Evolutionary conservation across 495 filamentous ascomycete species (phyloP).

Genomic region (Tuber calosporum): DNA sequence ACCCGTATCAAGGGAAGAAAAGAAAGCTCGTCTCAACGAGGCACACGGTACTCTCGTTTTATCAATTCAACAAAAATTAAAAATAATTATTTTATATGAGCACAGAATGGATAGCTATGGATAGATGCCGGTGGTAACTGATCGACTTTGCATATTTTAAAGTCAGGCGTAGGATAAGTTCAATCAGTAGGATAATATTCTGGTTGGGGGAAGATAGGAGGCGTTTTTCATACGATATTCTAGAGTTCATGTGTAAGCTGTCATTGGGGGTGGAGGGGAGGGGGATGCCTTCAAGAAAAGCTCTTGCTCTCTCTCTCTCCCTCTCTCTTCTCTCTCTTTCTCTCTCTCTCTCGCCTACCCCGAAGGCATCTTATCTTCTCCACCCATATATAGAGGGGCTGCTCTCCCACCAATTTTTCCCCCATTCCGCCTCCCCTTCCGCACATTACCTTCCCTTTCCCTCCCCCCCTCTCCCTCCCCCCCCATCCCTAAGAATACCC

Average conservation of each 20-base stretch:
- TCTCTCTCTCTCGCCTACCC: not conserved
- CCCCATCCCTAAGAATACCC: not conserved
- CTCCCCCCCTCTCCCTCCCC: not conserved
- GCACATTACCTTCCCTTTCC: not conserved
- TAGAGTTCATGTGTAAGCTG: not conserved
- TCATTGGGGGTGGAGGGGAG: not conserved
- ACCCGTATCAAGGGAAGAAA: not conserved
- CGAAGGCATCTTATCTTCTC: not conserved
- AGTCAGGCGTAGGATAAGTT: not conserved
- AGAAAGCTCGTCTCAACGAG: not conserved
- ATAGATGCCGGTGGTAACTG: not conserved
- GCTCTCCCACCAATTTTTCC: not conserved
- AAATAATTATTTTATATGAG: too few relatives aligned
- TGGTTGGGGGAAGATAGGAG: not conserved
- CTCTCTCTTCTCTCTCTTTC: too few relatives aligned
- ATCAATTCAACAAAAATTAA: not conserved
- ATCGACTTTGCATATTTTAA: not conserved
- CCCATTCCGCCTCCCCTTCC: not conserved
- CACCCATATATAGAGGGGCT: conserved; percentile 2
- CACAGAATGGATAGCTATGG: not conserved
- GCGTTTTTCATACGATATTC: not conserved
- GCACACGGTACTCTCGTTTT: not conserved
- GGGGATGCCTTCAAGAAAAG: conserved; percentile 1
- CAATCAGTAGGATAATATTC: not conserved
- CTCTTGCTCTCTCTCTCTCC: too few relatives aligned